phyloP scores from a whole-genome alignment of 2,329 filamentous ascomycete species.

The Monosporascus sp. region DNA sequence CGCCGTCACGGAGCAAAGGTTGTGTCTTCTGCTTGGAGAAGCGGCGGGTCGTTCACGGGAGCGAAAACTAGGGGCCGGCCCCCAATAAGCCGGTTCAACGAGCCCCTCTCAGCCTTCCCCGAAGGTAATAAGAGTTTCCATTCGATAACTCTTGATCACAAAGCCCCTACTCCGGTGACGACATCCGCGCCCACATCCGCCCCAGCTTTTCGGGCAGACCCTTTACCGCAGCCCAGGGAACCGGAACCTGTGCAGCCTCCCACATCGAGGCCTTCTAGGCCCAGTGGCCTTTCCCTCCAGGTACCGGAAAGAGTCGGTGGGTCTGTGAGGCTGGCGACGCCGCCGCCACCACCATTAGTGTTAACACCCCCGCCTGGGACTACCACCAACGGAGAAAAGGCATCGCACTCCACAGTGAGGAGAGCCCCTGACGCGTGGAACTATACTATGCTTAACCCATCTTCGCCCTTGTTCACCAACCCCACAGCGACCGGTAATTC shows the following conservation, averaged over 20 bases:
- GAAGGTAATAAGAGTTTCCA: slow-evolving; percentile 48
- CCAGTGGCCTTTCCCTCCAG: slow-evolving; percentile 54
- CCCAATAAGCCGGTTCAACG: slow-evolving; percentile 60
- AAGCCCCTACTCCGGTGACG: slow-evolving; percentile 12
- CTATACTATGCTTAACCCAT: slow-evolving; percentile 21
- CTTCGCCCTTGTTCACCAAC: slow-evolving; percentile 19
- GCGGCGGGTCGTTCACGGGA: slow-evolving; percentile 53
- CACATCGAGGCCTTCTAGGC: slow-evolving; percentile 27
- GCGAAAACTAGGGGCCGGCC: slow-evolving; percentile 77
- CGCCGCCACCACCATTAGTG: slow-evolving; percentile 46
- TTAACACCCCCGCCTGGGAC: slow-evolving; percentile 41
- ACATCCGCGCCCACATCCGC: slow-evolving; percentile 20
- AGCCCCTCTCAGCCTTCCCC: slow-evolving; percentile 67
- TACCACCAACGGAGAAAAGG: slow-evolving; percentile 14
- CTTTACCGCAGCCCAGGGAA: slow-evolving; percentile 13
- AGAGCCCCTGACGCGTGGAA: slow-evolving; percentile 4
- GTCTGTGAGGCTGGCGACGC: slow-evolving; percentile 58
- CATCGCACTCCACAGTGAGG: not conserved
- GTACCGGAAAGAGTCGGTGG: slow-evolving; percentile 58
- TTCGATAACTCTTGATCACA: slow-evolving; percentile 22
- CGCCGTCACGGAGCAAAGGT: slow-evolving; percentile 75
- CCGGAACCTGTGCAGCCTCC: slow-evolving; percentile 18
- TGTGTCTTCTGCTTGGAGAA: slow-evolving; percentile 86
- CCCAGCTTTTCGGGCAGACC: slow-evolving; percentile 19
- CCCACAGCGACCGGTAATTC: slow-evolving; percentile 12